phyloP scores from a whole-genome alignment of 2,329 filamentous ascomycete species.

The Aspergillus flavus region DNA sequence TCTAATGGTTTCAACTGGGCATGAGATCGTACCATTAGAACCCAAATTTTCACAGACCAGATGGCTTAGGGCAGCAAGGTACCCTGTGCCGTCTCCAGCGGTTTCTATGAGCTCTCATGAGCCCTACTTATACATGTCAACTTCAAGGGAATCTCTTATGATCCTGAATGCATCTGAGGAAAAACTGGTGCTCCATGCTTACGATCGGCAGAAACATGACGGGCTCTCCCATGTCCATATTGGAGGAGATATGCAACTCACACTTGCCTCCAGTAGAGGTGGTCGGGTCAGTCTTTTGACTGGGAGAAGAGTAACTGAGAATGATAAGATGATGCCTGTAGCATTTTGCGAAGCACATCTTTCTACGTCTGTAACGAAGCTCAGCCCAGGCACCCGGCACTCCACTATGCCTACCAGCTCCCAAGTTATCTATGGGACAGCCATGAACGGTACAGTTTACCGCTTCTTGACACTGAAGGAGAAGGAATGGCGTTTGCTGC shows the following conservation, averaged over 20 bases:
- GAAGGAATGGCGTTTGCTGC: slow-evolving; percentile 68
- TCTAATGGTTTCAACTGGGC: slow-evolving; percentile 50
- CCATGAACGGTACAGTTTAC: slow-evolving; percentile 69
- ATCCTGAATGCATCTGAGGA: slow-evolving; percentile 47
- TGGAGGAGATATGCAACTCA: slow-evolving; percentile 45
- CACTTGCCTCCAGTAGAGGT: slow-evolving; percentile 54
- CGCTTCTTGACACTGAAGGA: slow-evolving; percentile 68
- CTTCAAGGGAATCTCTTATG: slow-evolving; percentile 56
- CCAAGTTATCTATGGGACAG: slow-evolving; percentile 64
- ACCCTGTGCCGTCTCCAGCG: slow-evolving; percentile 51
- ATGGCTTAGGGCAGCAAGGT: slow-evolving; percentile 44
- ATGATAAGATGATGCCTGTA: slow-evolving; percentile 35
- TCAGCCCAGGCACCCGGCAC: slow-evolving; percentile 24
- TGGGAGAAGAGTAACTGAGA: slow-evolving; percentile 24
- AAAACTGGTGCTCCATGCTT: slow-evolving; percentile 36
- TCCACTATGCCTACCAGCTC: slow-evolving; percentile 23
- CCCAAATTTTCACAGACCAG: slow-evolving; percentile 45
- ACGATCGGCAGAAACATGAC: slow-evolving; percentile 35
- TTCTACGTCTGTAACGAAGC: slow-evolving; percentile 37
- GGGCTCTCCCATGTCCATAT: slow-evolving; percentile 43
- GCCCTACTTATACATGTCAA: slow-evolving; percentile 57
- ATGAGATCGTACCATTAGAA: slow-evolving; percentile 46
- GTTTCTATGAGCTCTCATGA: slow-evolving; percentile 52
- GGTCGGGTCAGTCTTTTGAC: slow-evolving; percentile 51
- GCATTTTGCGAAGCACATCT: slow-evolving; percentile 36